Base-by-base conservation (phyloP, 2,329 filamentous ascomycete species). In the Aspergillus quadricinctus region DNA sequence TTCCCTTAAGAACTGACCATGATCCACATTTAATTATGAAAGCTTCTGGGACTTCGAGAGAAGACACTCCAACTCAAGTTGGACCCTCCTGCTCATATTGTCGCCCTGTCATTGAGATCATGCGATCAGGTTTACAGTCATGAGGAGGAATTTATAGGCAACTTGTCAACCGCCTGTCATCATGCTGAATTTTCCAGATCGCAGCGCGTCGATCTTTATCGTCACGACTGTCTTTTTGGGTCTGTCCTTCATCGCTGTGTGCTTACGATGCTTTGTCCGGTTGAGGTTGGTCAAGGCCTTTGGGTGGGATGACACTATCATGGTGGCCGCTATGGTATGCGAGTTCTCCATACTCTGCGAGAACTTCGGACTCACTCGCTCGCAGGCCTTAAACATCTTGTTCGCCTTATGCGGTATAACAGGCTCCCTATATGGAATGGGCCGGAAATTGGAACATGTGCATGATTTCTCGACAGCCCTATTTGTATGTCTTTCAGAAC, bases 291-390 rank as follows among this genome's bases (percentile, higher is more conserved):
- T 73, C 48, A 69, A 66, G 54, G 68, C 68, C 28, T 74, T 75
- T 60, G 72, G 72, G 21, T 71, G 69, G 66, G 72, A 75, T 69
- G 72, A 75, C 64, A 58, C 58, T 9, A 53, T 74, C 21, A 74
- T 74, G 70, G 65, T 74, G 11, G 63, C 66, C 53, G 69, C 71
- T 19, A 69, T 72, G 69, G 70, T 74, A 69, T 59, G 63, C 53
- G 17, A 27, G 27, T 35, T 35, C n/a, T 31, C 35, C 28, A 3
- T 52, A 10, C n/a, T 29, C 21, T 7, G 25, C 27, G 21, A 4
- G 6, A n/a, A n/a, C 48, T 27, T 43, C 31, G 41, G 55, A 23
- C 21, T 52, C 10, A 51, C 29, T 45, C 49, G 8, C 49, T 48
- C 28, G 9, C 53, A 74, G 72, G 41, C 63, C 1, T 49, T 71